These are phyloP conservation scores for Trichophyton verrucosum DNA, from an alignment of 2,329 filamentous ascomycete species.

Conservation along the genomic window DNA sequence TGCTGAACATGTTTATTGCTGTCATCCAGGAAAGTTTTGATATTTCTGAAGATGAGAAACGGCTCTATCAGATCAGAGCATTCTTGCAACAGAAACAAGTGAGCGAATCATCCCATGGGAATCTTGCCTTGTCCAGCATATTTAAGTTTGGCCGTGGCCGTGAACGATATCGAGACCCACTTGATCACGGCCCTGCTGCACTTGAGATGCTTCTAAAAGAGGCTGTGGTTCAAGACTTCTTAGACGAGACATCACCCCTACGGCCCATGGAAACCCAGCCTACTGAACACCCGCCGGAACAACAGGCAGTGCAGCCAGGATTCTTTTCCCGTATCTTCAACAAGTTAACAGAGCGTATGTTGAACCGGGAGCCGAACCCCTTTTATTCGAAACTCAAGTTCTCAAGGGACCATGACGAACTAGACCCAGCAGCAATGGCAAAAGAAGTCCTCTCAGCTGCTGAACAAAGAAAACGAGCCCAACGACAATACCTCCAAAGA, in stretches of 20 bases:
- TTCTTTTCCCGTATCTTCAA: constrained; percentile 50
- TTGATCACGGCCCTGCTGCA: constrained; percentile 83
- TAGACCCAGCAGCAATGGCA: constrained; percentile 79
- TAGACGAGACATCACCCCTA: constrained; percentile 53
- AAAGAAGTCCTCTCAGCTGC: constrained; percentile 77
- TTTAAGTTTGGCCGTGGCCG: constrained; percentile 51
- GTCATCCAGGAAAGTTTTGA: constrained; percentile 99
- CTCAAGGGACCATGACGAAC: constrained; percentile 57
- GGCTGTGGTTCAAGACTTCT: constrained; percentile 84
- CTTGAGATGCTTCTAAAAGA: constrained; percentile 96
- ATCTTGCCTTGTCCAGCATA: constrained; percentile 62
- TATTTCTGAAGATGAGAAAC: constrained; percentile 95
- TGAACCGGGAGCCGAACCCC: constrained; percentile 70
- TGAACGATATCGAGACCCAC: constrained; percentile 58
- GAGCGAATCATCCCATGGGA: constrained; percentile 53
- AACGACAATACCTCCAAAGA: constrained; percentile 75
- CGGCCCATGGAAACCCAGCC: constrained; percentile 22
- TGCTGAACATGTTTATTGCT: constrained; percentile 99
- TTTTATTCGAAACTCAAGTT: constrained; percentile 79
- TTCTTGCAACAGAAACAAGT: constrained; percentile 87
- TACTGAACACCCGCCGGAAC: constrained; percentile 21
- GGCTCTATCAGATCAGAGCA: constrained; percentile 86
- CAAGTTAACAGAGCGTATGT: constrained; percentile 44
- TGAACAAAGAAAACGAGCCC: constrained; percentile 69
- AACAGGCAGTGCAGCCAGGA: constrained; percentile 42